Base-by-base conservation (phyloP, 371 early-diverging fungal genomes). In the Massospora cicadina region DNA sequence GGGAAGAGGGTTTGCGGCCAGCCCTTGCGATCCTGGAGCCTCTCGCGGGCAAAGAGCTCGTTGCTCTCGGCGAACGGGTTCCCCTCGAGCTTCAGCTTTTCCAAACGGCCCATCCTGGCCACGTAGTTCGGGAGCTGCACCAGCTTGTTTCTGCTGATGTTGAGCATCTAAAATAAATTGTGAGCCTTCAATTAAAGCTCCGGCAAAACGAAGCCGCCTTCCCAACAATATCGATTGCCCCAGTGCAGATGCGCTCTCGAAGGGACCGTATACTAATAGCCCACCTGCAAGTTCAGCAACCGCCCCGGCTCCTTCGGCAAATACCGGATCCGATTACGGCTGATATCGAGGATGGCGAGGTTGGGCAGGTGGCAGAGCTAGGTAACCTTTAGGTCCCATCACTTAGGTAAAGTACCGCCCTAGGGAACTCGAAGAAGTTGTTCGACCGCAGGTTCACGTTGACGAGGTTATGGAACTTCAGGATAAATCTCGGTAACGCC, bases 341-440 rank as follows among this genome's bases (percentile, higher is more conserved):
- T 67, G 27, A 67, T 58, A 64, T 67, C 67, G 29, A 67, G 64
- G 3, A 67, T 65, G 55, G 63, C 57, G 21, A 67, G 33, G 61
- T 33, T 67, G 54, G 33, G 65, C 65, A 67, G 53, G 24, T 58
- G 29, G 64, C 67, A 67, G 13, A 67, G 28, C 67, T 67, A 17
- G 28, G 23, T 3, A 57, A 57, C 23, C 3, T 5, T 25, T 57
- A 57, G 28, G 10, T 3, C 12, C 10, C 10, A 5, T 57, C 57
- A 57, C 10, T 5, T 25, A 25, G 3, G 10, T 57, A 27, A 26
- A n/a, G 23, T 57, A 57, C 57, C 57, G 26, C 57, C 26, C 28
- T 57, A 25, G 57, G 57, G 26, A 57, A 57, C 26, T 57, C 57
- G 10, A 25, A 25, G 26, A 57, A 57, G 25, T 25, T 57, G 57